These are phyloP conservation scores for Alternaria sp. DNA, from an alignment of 2,329 filamentous ascomycete genomes.

Conservation along the genomic window DNA sequence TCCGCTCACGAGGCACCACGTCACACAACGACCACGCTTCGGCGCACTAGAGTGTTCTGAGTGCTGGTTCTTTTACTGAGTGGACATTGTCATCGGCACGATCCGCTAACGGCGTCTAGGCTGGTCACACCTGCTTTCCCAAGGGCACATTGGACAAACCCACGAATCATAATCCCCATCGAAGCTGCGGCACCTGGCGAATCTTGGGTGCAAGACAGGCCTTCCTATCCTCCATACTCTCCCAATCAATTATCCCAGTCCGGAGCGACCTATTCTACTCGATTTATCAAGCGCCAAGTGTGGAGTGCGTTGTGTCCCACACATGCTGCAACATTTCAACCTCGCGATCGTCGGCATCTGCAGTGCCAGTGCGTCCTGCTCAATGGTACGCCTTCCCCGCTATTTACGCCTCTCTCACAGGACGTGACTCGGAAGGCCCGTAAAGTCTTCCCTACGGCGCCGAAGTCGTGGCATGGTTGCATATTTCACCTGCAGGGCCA, in stretches of 20 bases:
- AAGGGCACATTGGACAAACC: not conserved
- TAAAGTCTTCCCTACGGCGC: slow-evolving; percentile 2
- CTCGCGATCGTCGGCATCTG: slow-evolving; percentile 20
- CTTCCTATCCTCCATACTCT: not conserved
- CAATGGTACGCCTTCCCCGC: slow-evolving; percentile 29
- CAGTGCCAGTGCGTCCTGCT: slow-evolving; percentile 16
- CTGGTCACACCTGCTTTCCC: not conserved
- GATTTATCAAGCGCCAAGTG: slow-evolving; percentile 28
- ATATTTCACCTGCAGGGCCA: slow-evolving; percentile 34
- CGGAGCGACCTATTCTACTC: slow-evolving; percentile 12
- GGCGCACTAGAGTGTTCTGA: slow-evolving; percentile 29
- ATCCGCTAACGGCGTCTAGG: slow-evolving; percentile 24
- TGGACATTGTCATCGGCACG: slow-evolving; percentile 18
- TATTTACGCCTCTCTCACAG: slow-evolving; percentile 18
- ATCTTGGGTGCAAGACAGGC: not conserved
- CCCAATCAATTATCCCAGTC: not conserved
- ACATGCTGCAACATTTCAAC: slow-evolving; percentile 22
- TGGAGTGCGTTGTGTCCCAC: slow-evolving; percentile 40
- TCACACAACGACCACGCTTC: slow-evolving; percentile 36
- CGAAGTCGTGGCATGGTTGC: slow-evolving; percentile 33
- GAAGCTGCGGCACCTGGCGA: not conserved
- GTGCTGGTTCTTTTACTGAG: slow-evolving; percentile 3
- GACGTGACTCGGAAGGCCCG: slow-evolving; percentile 8
- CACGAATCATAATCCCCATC: not conserved
- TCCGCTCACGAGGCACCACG: slow-evolving; percentile 32